Conservation (phyloP, 495 filamentous ascomycete species). For the Parmelia sp. region DNA sequence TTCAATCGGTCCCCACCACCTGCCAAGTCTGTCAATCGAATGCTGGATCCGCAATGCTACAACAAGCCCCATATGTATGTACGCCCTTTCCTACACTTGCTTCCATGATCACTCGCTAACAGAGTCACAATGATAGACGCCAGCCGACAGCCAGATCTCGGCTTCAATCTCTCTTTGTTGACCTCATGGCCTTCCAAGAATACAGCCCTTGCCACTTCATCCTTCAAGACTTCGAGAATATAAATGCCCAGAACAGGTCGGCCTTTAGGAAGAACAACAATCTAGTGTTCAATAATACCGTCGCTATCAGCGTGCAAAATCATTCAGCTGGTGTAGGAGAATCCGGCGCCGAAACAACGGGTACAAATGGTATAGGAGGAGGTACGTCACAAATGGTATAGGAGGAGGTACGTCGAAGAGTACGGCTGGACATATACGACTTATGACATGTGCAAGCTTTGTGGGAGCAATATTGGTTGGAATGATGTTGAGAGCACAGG, state of each 20-base stretch:
- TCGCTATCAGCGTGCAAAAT: slow-evolving; percentile 2
- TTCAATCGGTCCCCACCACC: background rate
- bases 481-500: background rate
- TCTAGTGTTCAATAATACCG: background rate
- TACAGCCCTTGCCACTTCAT: slow-evolving; percentile 9
- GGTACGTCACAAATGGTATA: background rate
- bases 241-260: background rate
- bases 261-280: background rate
- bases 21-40: background rate
- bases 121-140: background rate
- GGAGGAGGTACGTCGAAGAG: background rate
- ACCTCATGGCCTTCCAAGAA: background rate
- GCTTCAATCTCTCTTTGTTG: background rate
- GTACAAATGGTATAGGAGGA: slow-evolving; percentile 6
- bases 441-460: background rate
- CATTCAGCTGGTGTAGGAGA: background rate
- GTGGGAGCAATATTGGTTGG: background rate
- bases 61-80: slow-evolving; percentile 4
- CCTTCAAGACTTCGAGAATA: background rate
- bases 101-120: background rate
- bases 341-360: background rate
- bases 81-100: background rate
- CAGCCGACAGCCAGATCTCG: background rate
- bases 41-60: slow-evolving; percentile 9
- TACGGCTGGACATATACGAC: background rate